These are phyloP conservation scores for Tilletia setariae DNA, from an alignment of 1,284 basidiomycete species.

Conservation along the genomic window DNA sequence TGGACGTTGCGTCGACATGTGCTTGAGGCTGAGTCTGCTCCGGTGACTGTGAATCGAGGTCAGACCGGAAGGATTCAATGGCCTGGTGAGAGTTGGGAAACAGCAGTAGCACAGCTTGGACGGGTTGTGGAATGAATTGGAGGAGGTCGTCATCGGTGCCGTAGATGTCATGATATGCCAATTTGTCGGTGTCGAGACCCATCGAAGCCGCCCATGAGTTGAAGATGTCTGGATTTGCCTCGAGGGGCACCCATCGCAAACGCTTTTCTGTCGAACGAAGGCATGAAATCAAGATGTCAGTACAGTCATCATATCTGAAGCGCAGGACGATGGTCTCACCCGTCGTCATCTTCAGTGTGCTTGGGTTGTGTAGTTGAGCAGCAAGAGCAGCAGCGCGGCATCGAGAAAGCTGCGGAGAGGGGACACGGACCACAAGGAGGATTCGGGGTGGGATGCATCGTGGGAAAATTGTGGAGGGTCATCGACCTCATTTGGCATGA, in stretches of 20 bases:
- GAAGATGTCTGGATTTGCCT: slow-evolving; percentile 54
- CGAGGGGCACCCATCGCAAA: slow-evolving; percentile 49
- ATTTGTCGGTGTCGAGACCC: slow-evolving; percentile 47
- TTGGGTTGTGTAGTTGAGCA: too few species aligned
- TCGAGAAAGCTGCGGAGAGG: too few species aligned
- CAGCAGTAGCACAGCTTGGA: slow-evolving; percentile 58
- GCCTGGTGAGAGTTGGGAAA: slow-evolving; percentile 56
- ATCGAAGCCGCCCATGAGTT: slow-evolving; percentile 40
- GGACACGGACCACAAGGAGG: too few species aligned
- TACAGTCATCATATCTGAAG: too few species aligned
- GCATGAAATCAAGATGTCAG: too few species aligned
- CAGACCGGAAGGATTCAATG: slow-evolving; percentile 28
- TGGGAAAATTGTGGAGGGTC: too few species aligned
- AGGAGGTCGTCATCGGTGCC: slow-evolving; percentile 59
- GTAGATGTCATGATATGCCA: slow-evolving; percentile 59
- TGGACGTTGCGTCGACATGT: too few species aligned
- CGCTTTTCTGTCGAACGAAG: not conserved
- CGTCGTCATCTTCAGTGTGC: not conserved
- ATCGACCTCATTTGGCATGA: too few species aligned
- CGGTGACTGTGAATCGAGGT: slow-evolving; percentile 27
- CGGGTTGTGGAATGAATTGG: slow-evolving; percentile 57
- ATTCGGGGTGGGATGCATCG: too few species aligned
- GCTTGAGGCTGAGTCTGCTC: slow-evolving; percentile 16
- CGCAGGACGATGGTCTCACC: not conserved
- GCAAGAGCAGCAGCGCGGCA: too few species aligned